Evolutionary conservation across 2,329 filamentous ascomycete genomes (phyloP).

Genomic region (Neonectria neomacrospora): DNA sequence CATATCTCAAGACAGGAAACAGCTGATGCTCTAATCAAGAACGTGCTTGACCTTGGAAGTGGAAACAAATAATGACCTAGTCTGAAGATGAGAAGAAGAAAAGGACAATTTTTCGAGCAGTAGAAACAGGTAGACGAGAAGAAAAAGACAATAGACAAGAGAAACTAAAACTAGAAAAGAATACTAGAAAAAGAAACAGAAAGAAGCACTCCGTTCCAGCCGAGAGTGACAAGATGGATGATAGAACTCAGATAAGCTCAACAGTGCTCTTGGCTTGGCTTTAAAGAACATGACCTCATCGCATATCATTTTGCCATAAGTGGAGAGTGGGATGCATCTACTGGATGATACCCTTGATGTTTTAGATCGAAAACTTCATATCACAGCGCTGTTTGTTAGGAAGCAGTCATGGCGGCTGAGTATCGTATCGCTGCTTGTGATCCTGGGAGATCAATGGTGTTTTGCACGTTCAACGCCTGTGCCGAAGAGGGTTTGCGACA

Average conservation of each 20-base stretch:
- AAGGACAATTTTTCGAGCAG: not conserved
- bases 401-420: not conserved
- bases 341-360: not conserved
- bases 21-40: too few species aligned
- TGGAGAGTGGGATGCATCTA: not conserved
- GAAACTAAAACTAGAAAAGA: not conserved
- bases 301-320: not conserved
- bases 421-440: not conserved
- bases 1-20: not conserved
- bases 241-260: not conserved
- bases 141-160: not conserved
- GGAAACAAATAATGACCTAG: not conserved
- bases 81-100: not conserved
- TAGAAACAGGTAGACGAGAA: not conserved
- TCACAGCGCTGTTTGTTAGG: not conserved
- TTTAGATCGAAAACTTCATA: not conserved
- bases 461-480: not conserved
- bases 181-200: not conserved
- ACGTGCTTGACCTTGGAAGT: too few species aligned
- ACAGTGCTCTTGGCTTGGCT: not conserved
- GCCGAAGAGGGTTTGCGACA: not conserved
- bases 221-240: slow-evolving; percentile 15
- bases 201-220: slow-evolving; percentile 17
- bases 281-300: not conserved
- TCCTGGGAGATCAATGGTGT: not conserved